These are phyloP conservation scores for Jasminum sambac DNA, from an alignment of 257 asterid species.

Conservation along the genomic window DNA sequence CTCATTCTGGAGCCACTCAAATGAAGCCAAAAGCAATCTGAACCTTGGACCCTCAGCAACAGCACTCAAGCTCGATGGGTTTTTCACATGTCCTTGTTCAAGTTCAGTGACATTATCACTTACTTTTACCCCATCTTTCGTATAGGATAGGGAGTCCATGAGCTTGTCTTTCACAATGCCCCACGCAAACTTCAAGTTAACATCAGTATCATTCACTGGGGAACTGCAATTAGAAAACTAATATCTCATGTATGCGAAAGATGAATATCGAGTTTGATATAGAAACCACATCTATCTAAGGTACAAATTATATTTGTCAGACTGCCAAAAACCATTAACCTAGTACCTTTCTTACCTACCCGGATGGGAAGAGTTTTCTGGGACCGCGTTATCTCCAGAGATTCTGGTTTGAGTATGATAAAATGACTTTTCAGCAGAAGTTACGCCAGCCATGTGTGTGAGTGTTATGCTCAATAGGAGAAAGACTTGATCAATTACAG, in stretches of 20 bases:
- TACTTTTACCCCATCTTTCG: constrained; percentile 40
- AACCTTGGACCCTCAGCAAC: constrained; percentile 81
- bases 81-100: constrained; percentile 44
- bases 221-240: constrained; percentile 42
- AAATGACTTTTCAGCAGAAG: constrained; percentile 45
- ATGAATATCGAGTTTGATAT: constrained; percentile 10
- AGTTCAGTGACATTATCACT: constrained; percentile 39
- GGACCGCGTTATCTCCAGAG: constrained; percentile 37
- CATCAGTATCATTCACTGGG: constrained; percentile 37
- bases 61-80: constrained; percentile 68
- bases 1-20: constrained; percentile 84
- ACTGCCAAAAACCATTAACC: constrained; percentile 34
- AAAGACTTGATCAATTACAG: constrained; percentile 69
- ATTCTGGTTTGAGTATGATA: constrained; percentile 33
- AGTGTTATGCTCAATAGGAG: constrained; percentile 70
- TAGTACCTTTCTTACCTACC: constrained; percentile 95
- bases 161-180: constrained; percentile 71
- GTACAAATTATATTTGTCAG: constrained; percentile 27
- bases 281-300: neutral
- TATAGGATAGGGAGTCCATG: constrained; percentile 54
- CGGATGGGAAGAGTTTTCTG: constrained; percentile 49
- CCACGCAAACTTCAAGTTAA: constrained; percentile 67
- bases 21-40: constrained; percentile 80
- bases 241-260: constrained; percentile 16
- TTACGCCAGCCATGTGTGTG: constrained; percentile 74